Evolutionary conservation across 805 yeast species (phyloP).

Genomic region (Saccharomycopsis malanga): DNA sequence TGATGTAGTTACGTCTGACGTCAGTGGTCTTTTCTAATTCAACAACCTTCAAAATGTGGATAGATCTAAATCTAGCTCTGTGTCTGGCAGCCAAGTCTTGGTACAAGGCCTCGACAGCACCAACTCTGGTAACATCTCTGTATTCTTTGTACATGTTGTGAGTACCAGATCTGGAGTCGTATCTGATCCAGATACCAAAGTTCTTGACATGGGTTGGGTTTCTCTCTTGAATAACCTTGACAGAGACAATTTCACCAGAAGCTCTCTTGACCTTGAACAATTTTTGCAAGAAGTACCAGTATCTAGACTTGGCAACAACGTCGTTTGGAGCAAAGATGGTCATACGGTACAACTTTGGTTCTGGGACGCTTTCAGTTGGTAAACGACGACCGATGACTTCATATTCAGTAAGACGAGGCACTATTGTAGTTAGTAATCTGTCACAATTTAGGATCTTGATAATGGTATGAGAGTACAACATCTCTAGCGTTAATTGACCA

Average conservation of each 20-base stretch:
- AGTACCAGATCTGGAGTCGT: slow-evolving; percentile 99
- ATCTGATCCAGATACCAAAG: slow-evolving; percentile 99
- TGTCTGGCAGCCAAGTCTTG: slow-evolving; percentile 99
- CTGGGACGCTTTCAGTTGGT: slow-evolving; percentile 98
- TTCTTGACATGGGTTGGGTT: slow-evolving; percentile 99
- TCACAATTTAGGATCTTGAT: no score
- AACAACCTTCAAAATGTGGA: slow-evolving; percentile 99
- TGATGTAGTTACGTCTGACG: slow-evolving; percentile 98
- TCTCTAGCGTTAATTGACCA: no score
- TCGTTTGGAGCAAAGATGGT: slow-evolving; percentile 98
- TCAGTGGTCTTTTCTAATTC: slow-evolving; percentile 97
- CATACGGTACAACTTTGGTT: slow-evolving; percentile 99
- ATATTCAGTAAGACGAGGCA: slow-evolving; percentile 98
- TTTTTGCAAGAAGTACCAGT: slow-evolving; percentile 99
- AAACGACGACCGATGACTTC: slow-evolving; percentile 99
- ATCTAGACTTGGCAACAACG: slow-evolving; percentile 99
- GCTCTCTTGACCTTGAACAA: slow-evolving; percentile 99
- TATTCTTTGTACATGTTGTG: slow-evolving; percentile 99
- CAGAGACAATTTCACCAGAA: slow-evolving; percentile 96
- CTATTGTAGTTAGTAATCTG: slow-evolving; percentile 28
- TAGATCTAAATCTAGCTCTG: slow-evolving; percentile 99
- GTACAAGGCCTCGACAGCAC: slow-evolving; percentile 98
- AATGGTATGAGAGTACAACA: no score
- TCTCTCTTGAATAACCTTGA: slow-evolving; percentile 86
- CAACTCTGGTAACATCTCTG: slow-evolving; percentile 99